A percentile compares a stretch with the other conserved stretches of the same genome.
These are phyloP conservation scores for Backusella macrospora DNA, from an alignment of 192 early-diverging fungal species.

Conservation along the genomic window DNA sequence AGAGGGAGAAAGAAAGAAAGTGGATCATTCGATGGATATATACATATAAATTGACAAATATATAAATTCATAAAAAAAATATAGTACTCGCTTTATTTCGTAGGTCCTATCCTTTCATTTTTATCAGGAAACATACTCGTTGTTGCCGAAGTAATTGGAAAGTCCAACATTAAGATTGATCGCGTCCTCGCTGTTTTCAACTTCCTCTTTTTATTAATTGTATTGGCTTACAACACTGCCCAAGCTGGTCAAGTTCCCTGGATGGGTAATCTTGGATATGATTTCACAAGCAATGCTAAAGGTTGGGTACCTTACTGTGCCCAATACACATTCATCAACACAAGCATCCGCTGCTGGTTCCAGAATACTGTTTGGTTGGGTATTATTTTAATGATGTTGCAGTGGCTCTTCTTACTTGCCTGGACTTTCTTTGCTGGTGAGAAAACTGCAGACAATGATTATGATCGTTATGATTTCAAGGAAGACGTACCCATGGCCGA, in stretches of 20 bases:
- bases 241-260: conserved; percentile 1
- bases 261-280: not conserved
- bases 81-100: conserved; percentile 13
- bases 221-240: conserved; percentile 1
- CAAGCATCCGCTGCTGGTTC: conserved; percentile 16
- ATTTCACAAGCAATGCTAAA: not conserved
- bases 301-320: conserved; percentile 14
- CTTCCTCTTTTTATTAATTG: not conserved
- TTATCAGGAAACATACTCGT: not conserved
- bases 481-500: conserved; percentile 20
- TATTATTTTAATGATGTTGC: not conserved
- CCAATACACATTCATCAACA: not conserved
- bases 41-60: not conserved
- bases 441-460: conserved; percentile 12
- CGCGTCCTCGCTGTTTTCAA: conserved; percentile 2
- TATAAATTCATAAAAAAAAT: not conserved
- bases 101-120: conserved; percentile 10
- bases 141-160: not conserved
- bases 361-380: conserved; percentile 15
- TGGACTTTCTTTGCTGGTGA: conserved; percentile 4
- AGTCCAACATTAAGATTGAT: not conserved
- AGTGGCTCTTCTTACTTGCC: not conserved
- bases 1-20: not conserved
- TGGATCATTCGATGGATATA: too few relatives aligned
- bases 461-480: conserved; percentile 16